Percentiles rank a stretch among this genome's conserved stretches.
phyloP scores from a whole-genome alignment of 148 eudicot genomes.

The Vaccinium vitisidaea region DNA sequence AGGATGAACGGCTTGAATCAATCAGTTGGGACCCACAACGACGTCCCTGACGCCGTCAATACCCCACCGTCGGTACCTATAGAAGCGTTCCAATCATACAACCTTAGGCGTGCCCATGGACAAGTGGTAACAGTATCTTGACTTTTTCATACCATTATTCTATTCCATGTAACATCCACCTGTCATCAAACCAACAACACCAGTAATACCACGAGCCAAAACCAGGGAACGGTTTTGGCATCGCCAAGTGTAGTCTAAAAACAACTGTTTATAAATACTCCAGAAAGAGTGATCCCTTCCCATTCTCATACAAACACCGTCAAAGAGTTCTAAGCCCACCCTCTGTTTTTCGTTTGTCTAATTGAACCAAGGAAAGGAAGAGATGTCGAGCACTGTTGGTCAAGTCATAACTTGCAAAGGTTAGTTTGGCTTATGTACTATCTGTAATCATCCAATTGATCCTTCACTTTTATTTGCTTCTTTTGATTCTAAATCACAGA shows the following conservation, averaged over 20 bases:
- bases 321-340: background rate
- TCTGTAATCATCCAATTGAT: background rate
- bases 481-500: background rate
- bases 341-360: background rate
- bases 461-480: background rate
- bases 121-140: background rate
- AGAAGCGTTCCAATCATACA: too few species aligned
- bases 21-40: too few species aligned
- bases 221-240: background rate
- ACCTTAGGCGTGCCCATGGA: too few species aligned
- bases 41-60: too few species aligned
- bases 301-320: background rate
- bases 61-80: too few species aligned
- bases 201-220: background rate
- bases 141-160: background rate
- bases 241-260: background rate
- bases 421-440: background rate
- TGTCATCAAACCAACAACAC: background rate
- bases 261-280: background rate
- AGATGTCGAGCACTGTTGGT: conserved; percentile 27
- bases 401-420: conserved; percentile 28
- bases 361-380: background rate
- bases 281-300: background rate
- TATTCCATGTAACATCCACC: background rate
- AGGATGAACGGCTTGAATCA: too few species aligned